Conservation (phyloP, 164 flowering plant species). For the Aristolochia fimbriata region DNA sequence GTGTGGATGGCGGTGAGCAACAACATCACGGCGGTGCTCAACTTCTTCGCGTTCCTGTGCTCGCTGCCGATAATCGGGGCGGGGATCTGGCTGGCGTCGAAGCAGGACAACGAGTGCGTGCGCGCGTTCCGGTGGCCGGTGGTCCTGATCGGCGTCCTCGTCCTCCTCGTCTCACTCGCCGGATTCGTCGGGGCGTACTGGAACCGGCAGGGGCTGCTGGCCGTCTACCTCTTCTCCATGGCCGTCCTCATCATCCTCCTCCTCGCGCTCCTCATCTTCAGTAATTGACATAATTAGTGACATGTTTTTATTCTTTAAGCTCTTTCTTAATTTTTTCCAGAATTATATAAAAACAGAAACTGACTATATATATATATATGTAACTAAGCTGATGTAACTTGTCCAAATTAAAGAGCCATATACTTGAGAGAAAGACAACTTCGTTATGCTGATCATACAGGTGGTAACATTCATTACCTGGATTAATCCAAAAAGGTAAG, state of each 20-base stretch:
- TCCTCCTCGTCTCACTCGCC: conserved; percentile 61
- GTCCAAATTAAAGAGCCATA: too few relatives aligned
- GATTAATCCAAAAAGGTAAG: too few relatives aligned
- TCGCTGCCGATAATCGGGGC: conserved; percentile 70
- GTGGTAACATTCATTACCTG: too few relatives aligned
- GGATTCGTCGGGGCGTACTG: conserved; percentile 87
- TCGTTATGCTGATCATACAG: too few relatives aligned
- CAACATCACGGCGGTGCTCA: conserved; percentile 60
- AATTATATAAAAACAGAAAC: too few relatives aligned
- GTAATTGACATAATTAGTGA: too few relatives aligned
- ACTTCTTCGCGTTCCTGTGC: conserved; percentile 70
- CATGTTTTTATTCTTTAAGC: too few relatives aligned
- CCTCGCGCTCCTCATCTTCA: conserved; percentile 47
- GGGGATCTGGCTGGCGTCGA: conserved; percentile 82
- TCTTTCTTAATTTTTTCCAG: too few relatives aligned
- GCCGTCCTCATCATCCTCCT: conserved; percentile 55
- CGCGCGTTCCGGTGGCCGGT: conserved; percentile 75
- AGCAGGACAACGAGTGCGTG: conserved; percentile 72
- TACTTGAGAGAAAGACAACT: too few relatives aligned
- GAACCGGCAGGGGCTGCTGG: conserved; percentile 58
- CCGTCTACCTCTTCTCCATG: conserved; percentile 65
- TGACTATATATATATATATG: too few relatives aligned
- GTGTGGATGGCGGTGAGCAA: conserved; percentile 63
- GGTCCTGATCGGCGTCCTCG: conserved; percentile 52
- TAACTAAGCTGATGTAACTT: too few relatives aligned